Evolutionary conservation across 192 early-diverging fungal genomes (phyloP).

Genomic region (Podila clonocystis): DNA sequence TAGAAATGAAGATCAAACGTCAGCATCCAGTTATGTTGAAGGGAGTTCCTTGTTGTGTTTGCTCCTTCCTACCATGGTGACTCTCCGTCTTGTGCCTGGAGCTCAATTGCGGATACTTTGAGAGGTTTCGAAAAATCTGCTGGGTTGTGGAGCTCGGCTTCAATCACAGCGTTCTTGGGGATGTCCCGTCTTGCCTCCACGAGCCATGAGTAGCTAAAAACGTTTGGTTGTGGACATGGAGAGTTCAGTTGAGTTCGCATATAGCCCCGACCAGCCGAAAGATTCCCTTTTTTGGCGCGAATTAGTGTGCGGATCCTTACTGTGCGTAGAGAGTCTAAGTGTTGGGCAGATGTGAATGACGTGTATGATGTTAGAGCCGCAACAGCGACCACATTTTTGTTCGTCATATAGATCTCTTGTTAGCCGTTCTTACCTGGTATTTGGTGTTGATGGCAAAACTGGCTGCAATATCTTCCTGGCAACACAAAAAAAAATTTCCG

Average conservation of each 20-base stretch:
- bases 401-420: background rate
- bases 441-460: constrained; percentile 50
- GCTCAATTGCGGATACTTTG: constrained; percentile 32
- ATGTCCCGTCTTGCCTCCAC: constrained; percentile 44
- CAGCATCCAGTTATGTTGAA: no score
- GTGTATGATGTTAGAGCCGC: background rate
- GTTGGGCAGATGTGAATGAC: background rate
- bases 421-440: constrained; percentile 17
- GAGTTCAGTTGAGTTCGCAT: background rate
- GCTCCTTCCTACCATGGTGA: constrained; percentile 27
- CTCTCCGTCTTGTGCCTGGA: constrained; percentile 42
- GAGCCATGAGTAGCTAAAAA: constrained; percentile 45
- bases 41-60: no score
- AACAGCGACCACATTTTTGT: no score
- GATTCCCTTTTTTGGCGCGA: no score
- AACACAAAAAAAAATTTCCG: background rate
- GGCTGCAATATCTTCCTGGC: constrained; percentile 41
- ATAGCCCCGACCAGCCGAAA: background rate
- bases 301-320: constrained; percentile 7
- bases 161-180: constrained; percentile 44
- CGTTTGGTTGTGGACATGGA: background rate
- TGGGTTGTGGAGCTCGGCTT: constrained; percentile 45
- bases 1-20: background rate
- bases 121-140: constrained; percentile 46
- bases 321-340: constrained; percentile 40